Evolutionary conservation across 208 protist genomes (phyloP).

Genomic region (Trypanosoma boissoni): DNA sequence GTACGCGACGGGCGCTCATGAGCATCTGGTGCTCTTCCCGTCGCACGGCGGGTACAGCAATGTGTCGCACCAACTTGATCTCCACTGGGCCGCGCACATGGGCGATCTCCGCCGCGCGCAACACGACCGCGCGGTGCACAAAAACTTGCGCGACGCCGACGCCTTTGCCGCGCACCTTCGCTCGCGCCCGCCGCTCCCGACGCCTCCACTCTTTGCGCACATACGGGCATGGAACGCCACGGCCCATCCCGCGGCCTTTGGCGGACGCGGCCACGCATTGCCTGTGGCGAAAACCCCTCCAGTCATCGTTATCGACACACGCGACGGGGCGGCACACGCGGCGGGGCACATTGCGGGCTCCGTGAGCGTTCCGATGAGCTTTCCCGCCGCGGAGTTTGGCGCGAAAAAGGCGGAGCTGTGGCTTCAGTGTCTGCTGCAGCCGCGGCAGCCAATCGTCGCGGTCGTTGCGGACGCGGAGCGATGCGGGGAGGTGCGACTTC

Average conservation of each 20-base stretch:
- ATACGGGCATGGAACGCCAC: slow-evolving; percentile 44
- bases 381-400: slow-evolving; percentile 55
- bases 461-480: slow-evolving; percentile 35
- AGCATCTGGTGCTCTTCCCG: slow-evolving; percentile 60
- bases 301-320: slow-evolving; percentile 56
- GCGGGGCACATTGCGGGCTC: slow-evolving; percentile 45
- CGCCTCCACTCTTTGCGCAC: slow-evolving; percentile 41
- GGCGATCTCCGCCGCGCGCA: slow-evolving; percentile 54
- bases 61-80: slow-evolving; percentile 71
- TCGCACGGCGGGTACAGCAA: slow-evolving; percentile 82
- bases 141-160: slow-evolving; percentile 32
- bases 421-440: slow-evolving; percentile 71
- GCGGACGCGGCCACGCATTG: background rate
- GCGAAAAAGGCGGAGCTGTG: slow-evolving; percentile 79
- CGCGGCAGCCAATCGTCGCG: slow-evolving; percentile 50
- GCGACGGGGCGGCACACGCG: slow-evolving; percentile 49
- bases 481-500: slow-evolving; percentile 20
- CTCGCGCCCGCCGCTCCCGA: slow-evolving; percentile 56
- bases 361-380: slow-evolving; percentile 74
- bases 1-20: slow-evolving; percentile 7
- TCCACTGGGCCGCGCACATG: slow-evolving; percentile 65
- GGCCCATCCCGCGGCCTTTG: slow-evolving; percentile 25
- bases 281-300: background rate
- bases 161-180: slow-evolving; percentile 37
- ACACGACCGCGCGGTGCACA: slow-evolving; percentile 50